Conservation (phyloP, 345 rosid genomes). For the Acer saccharum region DNA sequence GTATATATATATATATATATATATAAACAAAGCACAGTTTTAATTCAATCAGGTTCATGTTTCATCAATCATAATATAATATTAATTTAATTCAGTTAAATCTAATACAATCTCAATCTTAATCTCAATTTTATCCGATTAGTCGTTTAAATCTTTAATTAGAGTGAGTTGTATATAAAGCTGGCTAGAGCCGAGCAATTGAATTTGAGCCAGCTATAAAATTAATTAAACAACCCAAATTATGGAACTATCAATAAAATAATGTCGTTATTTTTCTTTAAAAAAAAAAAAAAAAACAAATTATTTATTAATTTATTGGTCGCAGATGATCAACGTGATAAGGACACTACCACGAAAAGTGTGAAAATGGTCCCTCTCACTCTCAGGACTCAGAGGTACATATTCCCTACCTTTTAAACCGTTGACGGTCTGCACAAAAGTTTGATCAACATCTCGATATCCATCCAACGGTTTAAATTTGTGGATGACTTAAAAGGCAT, state of each 20-base stretch:
- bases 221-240: neutral
- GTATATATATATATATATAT: too few relatives aligned
- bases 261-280: neutral
- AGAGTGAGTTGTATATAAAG: neutral
- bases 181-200: neutral
- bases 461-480: too few relatives aligned
- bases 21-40: too few relatives aligned
- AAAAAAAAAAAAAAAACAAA: too few relatives aligned
- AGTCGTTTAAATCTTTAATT: too few relatives aligned
- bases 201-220: neutral
- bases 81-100: too few relatives aligned
- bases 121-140: too few relatives aligned
- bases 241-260: neutral
- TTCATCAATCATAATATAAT: too few relatives aligned
- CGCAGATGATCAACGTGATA: conserved; percentile 1
- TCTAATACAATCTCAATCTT: too few relatives aligned
- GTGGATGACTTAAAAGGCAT: too few relatives aligned
- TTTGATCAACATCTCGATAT: neutral
- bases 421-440: neutral
- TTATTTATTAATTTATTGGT: too few relatives aligned
- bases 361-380: neutral
- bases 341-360: neutral
- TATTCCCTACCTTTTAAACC: neutral
- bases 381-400: neutral
- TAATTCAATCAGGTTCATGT: too few relatives aligned